These are phyloP conservation scores for Chrysanthemum seticuspe DNA, from an alignment of 129 eudicot genomes.

Conservation along the genomic window DNA sequence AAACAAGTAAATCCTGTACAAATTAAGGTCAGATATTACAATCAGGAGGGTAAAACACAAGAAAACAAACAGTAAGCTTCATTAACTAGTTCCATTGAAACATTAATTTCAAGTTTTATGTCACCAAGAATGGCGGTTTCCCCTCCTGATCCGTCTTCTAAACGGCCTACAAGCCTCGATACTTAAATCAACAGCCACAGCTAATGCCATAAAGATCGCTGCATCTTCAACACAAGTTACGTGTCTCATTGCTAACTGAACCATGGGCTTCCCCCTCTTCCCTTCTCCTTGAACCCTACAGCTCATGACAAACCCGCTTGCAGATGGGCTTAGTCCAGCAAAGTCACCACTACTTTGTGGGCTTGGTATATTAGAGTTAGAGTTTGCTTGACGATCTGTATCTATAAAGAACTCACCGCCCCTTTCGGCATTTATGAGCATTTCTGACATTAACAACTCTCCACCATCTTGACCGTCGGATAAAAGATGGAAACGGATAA, in stretches of 20 bases:
- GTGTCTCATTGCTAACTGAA: conserved; percentile 84
- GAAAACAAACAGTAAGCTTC: conserved; percentile 18
- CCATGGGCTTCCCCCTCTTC: conserved; percentile 76
- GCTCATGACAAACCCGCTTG: conserved; percentile 83
- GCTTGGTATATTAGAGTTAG: conserved; percentile 67
- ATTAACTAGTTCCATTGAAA: conserved; percentile 19
- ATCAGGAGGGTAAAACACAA: conserved; percentile 23
- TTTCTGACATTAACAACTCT: conserved; percentile 74
- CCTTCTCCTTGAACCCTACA: conserved; percentile 89
- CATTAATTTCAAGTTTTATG: conserved; percentile 8
- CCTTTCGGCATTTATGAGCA: conserved; percentile 62
- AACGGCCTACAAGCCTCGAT: conserved; percentile 86
- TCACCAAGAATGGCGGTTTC: conserved; percentile 79
- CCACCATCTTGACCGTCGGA: conserved; percentile 83
- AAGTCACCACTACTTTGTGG: conserved; percentile 93
- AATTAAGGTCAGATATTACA: conserved; percentile 29
- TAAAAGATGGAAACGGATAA: conserved; percentile 71
- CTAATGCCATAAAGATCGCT: conserved; percentile 88
- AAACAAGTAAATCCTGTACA: conserved; percentile 31
- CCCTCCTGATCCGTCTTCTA: conserved; percentile 54
- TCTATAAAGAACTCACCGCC: conserved; percentile 89
- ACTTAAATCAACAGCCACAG: conserved; percentile 86
- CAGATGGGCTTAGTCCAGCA: conserved; percentile 62
- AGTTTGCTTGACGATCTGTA: conserved; percentile 57
- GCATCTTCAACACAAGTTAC: conserved; percentile 90